Evolutionary conservation across 163 green algal species (phyloP).

Genomic region (Smithsoniella earleae): DNA sequence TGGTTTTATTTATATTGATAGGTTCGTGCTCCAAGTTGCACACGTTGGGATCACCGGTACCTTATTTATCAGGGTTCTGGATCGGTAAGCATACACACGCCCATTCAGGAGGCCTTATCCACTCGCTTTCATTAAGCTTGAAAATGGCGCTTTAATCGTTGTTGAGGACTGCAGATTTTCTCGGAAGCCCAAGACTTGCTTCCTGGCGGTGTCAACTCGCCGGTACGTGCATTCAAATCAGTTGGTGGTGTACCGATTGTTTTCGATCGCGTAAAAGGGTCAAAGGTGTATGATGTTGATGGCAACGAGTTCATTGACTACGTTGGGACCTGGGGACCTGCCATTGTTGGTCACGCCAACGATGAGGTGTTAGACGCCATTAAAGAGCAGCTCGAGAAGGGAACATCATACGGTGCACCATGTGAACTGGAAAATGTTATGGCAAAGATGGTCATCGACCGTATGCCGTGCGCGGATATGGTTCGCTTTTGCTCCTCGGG

Average conservation of each 20-base stretch:
- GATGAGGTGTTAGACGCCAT: slow-evolving; percentile 91
- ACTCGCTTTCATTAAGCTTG: not conserved
- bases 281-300: slow-evolving; percentile 92
- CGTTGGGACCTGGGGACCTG: slow-evolving; percentile 92
- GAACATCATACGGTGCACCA: slow-evolving; percentile 92
- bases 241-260: slow-evolving; percentile 93
- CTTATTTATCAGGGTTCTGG: not conserved
- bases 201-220: slow-evolving; percentile 94
- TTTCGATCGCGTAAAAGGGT: slow-evolving; percentile 94
- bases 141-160: no score
- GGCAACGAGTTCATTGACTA: slow-evolving; percentile 98
- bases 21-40: no score
- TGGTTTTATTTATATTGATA: no score
- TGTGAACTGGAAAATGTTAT: slow-evolving; percentile 96
- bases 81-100: not conserved
- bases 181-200: slow-evolving; percentile 84
- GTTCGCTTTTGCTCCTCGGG: slow-evolving; percentile 94
- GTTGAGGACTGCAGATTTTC: slow-evolving; percentile 91
- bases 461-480: slow-evolving; percentile 97
- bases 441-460: slow-evolving; percentile 93
- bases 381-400: slow-evolving; percentile 86
- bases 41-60: no score
- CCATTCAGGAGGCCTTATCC: not conserved
- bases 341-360: slow-evolving; percentile 87
- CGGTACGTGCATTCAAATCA: slow-evolving; percentile 92